A percentile compares a stretch with the other conserved stretches of the same genome.
These are phyloP conservation scores for Trichoderma sp. DNA, from an alignment of 2,329 filamentous ascomycete species.

Conservation along the genomic window DNA sequence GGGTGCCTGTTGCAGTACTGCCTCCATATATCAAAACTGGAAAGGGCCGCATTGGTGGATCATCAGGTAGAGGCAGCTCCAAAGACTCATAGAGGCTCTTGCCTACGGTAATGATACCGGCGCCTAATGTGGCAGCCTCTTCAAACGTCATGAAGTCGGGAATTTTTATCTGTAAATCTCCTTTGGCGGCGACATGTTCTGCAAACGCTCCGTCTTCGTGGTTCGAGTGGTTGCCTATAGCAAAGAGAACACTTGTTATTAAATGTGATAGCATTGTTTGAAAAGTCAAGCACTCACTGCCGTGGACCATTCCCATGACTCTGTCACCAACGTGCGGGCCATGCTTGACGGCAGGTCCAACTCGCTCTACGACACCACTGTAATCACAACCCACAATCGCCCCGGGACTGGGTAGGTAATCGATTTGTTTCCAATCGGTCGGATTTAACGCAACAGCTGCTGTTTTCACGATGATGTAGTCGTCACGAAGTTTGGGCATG, in stretches of 20 bases:
- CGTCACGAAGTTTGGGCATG: constrained; percentile 23
- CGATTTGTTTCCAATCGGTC: constrained; percentile 38
- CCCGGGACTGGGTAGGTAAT: constrained; percentile 25
- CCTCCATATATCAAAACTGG: constrained; percentile 49
- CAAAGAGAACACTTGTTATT: not conserved
- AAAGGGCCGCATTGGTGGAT: constrained; percentile 38
- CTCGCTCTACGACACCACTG: constrained; percentile 48
- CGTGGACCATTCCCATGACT: constrained; percentile 45
- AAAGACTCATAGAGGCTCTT: constrained; percentile 48
- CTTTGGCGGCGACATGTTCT: constrained; percentile 43
- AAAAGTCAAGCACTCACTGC: constrained; percentile 23
- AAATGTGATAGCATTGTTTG: not conserved
- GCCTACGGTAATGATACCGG: constrained; percentile 43
- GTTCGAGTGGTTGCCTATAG: constrained; percentile 25
- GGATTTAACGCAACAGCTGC: constrained; percentile 39
- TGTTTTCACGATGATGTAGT: constrained; percentile 37
- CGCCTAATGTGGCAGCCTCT: constrained; percentile 47
- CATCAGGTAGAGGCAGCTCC: constrained; percentile 47
- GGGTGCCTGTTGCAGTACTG: constrained; percentile 58
- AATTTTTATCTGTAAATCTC: constrained; percentile 44
- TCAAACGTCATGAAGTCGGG: constrained; percentile 48
- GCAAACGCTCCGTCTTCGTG: constrained; percentile 48
- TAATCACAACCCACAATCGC: constrained; percentile 46
- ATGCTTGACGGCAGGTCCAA: constrained; percentile 43
- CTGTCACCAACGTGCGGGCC: constrained; percentile 52